These are phyloP conservation scores for Rubia tinctorum DNA, from an alignment of 305 asterid genomes.

Conservation along the genomic window DNA sequence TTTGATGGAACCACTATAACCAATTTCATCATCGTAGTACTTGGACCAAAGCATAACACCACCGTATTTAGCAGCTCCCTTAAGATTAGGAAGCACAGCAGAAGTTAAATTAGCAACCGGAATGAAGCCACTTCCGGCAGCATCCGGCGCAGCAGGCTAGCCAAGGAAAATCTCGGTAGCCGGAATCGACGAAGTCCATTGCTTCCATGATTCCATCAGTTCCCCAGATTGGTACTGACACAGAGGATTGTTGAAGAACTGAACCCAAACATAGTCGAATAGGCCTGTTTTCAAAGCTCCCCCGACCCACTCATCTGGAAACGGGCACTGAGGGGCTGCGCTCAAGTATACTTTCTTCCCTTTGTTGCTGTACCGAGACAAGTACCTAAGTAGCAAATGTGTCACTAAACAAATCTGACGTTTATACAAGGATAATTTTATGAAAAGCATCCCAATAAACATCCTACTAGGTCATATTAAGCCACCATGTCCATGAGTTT, in stretches of 20 bases:
- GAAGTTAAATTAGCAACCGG: conserved; percentile 13
- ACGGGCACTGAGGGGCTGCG: conserved; percentile 29
- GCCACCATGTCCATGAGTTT: too few species aligned
- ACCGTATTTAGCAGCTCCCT: conserved; percentile 16
- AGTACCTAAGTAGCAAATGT: not conserved
- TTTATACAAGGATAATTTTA: too few species aligned
- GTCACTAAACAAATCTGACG: too few species aligned
- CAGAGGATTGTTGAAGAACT: conserved; percentile 24
- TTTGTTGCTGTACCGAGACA: conserved; percentile 5
- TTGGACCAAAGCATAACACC: conserved; percentile 22
- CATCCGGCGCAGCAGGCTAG: too few species aligned
- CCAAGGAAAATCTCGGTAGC: not conserved
- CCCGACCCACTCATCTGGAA: conserved; percentile 23
- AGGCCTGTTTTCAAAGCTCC: conserved; percentile 23
- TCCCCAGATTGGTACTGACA: conserved; percentile 21
- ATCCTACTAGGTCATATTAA: too few species aligned
- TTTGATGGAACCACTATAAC: conserved; percentile 5
- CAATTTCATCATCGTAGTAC: conserved; percentile 21
- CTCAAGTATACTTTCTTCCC: conserved; percentile 25
- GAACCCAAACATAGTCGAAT: conserved; percentile 27
- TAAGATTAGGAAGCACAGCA: conserved; percentile 15
- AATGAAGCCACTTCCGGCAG: conserved; percentile 1
- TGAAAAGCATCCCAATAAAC: too few species aligned
- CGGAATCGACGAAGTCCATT: conserved; percentile 26
- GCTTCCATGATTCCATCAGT: conserved; percentile 17